These are phyloP conservation scores for Colletotrichum liaoningense DNA, from an alignment of 2,329 filamentous ascomycete species.

Conservation along the genomic window DNA sequence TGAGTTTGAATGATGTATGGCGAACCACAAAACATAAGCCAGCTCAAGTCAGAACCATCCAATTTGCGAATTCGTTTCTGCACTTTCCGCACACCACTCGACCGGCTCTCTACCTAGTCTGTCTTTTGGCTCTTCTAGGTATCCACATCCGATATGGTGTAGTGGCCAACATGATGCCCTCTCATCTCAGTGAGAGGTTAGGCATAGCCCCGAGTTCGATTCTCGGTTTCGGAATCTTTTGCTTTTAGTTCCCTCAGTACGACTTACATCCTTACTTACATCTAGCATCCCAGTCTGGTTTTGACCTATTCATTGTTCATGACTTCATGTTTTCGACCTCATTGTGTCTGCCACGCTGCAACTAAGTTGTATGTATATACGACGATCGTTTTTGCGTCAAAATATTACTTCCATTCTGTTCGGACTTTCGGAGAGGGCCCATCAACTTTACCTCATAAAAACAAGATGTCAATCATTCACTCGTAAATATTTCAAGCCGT, in stretches of 20 bases:
- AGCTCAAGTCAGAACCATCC: background rate
- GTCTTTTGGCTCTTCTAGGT: rapidly evolving
- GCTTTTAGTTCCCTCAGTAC: background rate
- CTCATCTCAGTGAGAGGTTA: background rate
- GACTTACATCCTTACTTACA: too few species aligned
- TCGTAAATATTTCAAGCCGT: background rate
- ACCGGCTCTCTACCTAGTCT: rapidly evolving
- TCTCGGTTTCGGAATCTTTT: conserved; percentile 20
- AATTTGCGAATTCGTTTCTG: background rate
- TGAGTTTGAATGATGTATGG: too few species aligned
- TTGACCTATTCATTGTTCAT: too few species aligned
- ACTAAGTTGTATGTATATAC: too few species aligned
- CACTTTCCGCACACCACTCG: too few species aligned
- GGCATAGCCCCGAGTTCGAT: conserved; percentile 32
- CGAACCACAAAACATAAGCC: too few species aligned
- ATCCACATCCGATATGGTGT: conserved; percentile 19
- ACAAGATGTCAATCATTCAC: background rate
- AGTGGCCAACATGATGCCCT: conserved; percentile 33
- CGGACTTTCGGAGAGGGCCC: too few species aligned
- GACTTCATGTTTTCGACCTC: background rate
- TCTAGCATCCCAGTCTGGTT: too few species aligned
- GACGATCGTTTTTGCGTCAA: too few species aligned
- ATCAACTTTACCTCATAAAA: too few species aligned
- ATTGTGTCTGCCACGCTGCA: background rate
- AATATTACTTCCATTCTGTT: too few species aligned